These are phyloP conservation scores for Fraxinus floribunda DNA, from an alignment of 305 asterid species.

Conservation along the genomic window DNA sequence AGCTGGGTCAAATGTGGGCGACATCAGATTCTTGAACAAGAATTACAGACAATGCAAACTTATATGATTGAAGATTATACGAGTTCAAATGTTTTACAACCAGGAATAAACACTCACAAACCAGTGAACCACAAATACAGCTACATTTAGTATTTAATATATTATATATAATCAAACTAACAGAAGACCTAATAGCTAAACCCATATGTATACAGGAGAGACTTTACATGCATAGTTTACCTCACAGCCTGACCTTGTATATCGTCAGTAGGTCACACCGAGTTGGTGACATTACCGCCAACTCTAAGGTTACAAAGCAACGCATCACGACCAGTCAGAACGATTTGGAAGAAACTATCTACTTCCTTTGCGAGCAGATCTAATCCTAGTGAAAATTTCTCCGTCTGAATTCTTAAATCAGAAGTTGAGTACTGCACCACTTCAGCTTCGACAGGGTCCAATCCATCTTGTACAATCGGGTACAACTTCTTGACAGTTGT, in stretches of 20 bases:
- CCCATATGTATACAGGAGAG: constrained; percentile 25
- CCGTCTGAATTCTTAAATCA: constrained; percentile 48
- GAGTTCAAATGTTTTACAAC: constrained; percentile 29
- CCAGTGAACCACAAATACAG: constrained; percentile 22
- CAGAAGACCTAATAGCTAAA: constrained; percentile 21
- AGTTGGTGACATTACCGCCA: constrained; percentile 36
- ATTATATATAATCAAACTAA: constrained; percentile 16
- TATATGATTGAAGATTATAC: constrained; percentile 28
- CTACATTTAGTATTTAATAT: constrained; percentile 18
- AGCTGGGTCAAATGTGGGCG: neutral
- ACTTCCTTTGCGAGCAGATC: constrained; percentile 73
- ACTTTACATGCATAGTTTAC: constrained; percentile 31
- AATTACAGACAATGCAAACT: neutral
- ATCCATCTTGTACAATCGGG: constrained; percentile 63
- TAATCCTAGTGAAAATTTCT: constrained; percentile 51
- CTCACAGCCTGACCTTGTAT: constrained; percentile 35
- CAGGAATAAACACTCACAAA: constrained; percentile 13
- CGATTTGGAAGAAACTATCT: constrained; percentile 75
- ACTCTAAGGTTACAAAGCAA: constrained; percentile 76
- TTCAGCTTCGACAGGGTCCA: constrained; percentile 34
- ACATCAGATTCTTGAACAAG: neutral
- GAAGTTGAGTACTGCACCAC: constrained; percentile 28
- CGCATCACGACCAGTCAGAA: constrained; percentile 78
- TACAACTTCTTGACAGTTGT: constrained; percentile 53
- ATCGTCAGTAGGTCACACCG: constrained; percentile 30